Evolutionary conservation across 306 rosid genomes (phyloP).

Genomic region (Lathyrus tuberosus): DNA sequence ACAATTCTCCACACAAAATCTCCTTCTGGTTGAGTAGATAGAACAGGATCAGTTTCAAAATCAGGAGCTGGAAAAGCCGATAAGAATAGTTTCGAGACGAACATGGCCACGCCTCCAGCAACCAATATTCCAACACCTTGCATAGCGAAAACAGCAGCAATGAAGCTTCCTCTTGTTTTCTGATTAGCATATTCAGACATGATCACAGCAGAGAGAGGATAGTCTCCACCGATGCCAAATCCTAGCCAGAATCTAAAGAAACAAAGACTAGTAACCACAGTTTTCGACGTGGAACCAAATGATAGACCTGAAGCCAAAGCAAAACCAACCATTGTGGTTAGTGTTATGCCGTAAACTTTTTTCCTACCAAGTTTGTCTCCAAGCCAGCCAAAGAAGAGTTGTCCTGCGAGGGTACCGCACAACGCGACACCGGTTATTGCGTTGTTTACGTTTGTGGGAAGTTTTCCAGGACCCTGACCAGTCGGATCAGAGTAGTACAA

Average conservation of each 20-base stretch:
- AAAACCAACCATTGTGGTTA: constrained; percentile 62
- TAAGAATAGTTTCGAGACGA: constrained; percentile 44
- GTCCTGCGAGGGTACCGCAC: constrained; percentile 56
- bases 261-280: constrained; percentile 53
- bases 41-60: constrained; percentile 30
- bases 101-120: constrained; percentile 60
- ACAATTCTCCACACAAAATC: constrained; percentile 72
- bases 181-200: constrained; percentile 72
- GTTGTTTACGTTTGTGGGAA: constrained; percentile 50
- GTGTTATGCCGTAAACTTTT: constrained; percentile 60
- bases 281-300: constrained; percentile 54
- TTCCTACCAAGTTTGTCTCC: constrained; percentile 66
- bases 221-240: constrained; percentile 67
- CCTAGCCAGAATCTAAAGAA: constrained; percentile 65
- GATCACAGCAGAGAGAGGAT: constrained; percentile 77
- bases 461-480: constrained; percentile 41
- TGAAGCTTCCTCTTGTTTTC: constrained; percentile 56
- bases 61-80: constrained; percentile 33
- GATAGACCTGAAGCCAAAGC: constrained; percentile 61
- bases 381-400: constrained; percentile 74
- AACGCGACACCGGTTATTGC: constrained; percentile 61
- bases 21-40: constrained; percentile 53
- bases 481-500: constrained; percentile 54
- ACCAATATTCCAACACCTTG: constrained; percentile 73
- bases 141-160: constrained; percentile 78